These are phyloP conservation scores for Pyrenophora seminiperda DNA, from an alignment of 2,329 filamentous ascomycete genomes.

Conservation along the genomic window DNA sequence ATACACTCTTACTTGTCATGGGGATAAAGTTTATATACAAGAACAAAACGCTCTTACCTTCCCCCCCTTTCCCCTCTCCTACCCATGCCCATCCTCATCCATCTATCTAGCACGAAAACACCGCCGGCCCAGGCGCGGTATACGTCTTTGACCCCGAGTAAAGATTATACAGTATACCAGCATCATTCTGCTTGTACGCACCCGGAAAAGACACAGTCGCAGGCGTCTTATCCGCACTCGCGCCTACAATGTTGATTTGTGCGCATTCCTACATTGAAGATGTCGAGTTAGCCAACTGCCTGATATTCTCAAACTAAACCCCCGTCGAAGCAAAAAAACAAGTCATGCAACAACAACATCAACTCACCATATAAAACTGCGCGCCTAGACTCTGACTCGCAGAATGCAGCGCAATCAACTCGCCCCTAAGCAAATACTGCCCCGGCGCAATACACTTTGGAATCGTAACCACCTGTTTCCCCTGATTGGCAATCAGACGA, in stretches of 20 bases:
- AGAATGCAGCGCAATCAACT: conserved; percentile 53
- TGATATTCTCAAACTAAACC: too few species aligned
- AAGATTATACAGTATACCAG: conserved; percentile 40
- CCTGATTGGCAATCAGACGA: conserved; percentile 47
- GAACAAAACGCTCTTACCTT: too few species aligned
- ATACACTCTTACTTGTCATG: too few species aligned
- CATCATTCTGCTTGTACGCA: conserved; percentile 39
- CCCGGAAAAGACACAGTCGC: conserved; percentile 39
- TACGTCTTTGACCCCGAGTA: conserved; percentile 48
- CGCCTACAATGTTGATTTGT: conserved; percentile 41
- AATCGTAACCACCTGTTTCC: conserved; percentile 50
- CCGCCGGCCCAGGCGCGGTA: conserved; percentile 55
- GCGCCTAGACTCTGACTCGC: conserved; percentile 42
- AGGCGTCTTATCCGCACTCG: conserved; percentile 33
- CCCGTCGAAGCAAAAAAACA: too few species aligned
- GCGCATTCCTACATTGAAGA: conserved; percentile 36
- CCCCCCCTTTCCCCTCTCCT: too few species aligned
- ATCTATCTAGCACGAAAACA: conserved; percentile 54
- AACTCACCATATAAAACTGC: conserved; percentile 49
- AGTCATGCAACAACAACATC: conserved; percentile 35
- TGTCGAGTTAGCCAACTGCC: too few species aligned
- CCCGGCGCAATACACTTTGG: conserved; percentile 45
- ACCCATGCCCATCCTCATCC: too few species aligned
- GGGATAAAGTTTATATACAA: too few species aligned
- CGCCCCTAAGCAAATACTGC: conserved; percentile 51